phyloP scores from a whole-genome alignment of 345 rosid genomes.

The Physaria fendleri region DNA sequence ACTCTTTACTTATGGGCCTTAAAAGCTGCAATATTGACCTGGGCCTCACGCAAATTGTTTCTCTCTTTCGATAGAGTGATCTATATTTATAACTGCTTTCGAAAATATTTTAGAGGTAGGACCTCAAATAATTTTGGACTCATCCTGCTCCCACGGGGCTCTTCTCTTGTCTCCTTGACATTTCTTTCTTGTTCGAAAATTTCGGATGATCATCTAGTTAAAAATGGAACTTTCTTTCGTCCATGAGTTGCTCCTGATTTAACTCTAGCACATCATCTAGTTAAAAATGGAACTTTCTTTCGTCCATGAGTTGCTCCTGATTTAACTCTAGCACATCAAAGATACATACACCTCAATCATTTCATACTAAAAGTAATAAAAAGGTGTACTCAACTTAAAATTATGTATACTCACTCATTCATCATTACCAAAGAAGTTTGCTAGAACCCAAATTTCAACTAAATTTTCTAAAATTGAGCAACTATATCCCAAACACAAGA shows the following conservation, averaged over 20 bases:
- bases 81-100: no score
- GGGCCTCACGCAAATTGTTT: background rate
- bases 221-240: background rate
- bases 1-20: background rate
- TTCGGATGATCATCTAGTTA: conserved; percentile 12
- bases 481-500: conserved; percentile 5
- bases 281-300: background rate
- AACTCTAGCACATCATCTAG: background rate
- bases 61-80: background rate
- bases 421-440: conserved; percentile 1
- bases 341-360: background rate
- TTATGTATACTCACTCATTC: background rate
- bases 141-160: background rate
- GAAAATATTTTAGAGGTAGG: no score
- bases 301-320: conserved; percentile 21
- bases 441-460: background rate
- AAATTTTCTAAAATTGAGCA: background rate
- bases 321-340: background rate
- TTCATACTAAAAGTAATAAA: background rate
- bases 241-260: conserved; percentile 24
- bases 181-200: conserved; percentile 4
- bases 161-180: conserved; percentile 12
- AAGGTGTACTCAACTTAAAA: background rate
- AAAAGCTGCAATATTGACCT: background rate
- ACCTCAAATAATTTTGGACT: background rate